Conservation (phyloP, 75 land plant genomes). For the Chamaecyparis obtusa region DNA sequence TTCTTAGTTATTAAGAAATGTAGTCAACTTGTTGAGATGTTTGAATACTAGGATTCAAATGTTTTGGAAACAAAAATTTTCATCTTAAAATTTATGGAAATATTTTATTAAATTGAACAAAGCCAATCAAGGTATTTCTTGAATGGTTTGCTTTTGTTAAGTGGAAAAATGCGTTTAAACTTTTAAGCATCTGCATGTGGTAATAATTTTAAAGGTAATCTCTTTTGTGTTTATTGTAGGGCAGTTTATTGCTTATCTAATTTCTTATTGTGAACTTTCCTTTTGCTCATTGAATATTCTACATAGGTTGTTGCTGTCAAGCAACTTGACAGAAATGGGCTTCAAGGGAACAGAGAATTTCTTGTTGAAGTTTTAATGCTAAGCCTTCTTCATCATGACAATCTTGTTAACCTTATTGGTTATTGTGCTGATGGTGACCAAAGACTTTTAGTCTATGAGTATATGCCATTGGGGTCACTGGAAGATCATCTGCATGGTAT, state of each 20-base stretch:
- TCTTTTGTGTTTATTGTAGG: neutral
- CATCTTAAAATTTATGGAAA: neutral
- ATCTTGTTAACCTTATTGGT: constrained; percentile 47
- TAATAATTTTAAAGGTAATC: neutral
- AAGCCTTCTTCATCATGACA: constrained; percentile 46
- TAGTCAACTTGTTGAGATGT: neutral
- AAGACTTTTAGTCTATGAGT: constrained; percentile 43
- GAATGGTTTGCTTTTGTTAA: neutral
- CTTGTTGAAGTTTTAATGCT: constrained; percentile 51
- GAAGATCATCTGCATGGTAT: constrained; percentile 58
- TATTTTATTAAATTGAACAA: neutral
- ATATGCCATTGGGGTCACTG: constrained; percentile 47
- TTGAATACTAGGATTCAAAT: neutral
- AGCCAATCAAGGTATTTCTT: neutral
- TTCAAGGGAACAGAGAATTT: constrained; percentile 54
- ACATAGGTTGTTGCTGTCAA: constrained; percentile 47
- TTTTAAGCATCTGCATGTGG: neutral
- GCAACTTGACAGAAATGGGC: constrained; percentile 52
- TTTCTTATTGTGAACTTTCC: neutral
- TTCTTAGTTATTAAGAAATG: neutral
- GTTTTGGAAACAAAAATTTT: neutral
- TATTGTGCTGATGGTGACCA: constrained; percentile 61
- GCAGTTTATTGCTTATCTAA: neutral
- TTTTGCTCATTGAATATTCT: neutral
- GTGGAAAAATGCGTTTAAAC: neutral